Evolutionary conservation across 2,329 filamentous ascomycete genomes (phyloP), one percentile per base, ranked within the genome.

Genomic region (Juglanconis juglandina): DNA sequence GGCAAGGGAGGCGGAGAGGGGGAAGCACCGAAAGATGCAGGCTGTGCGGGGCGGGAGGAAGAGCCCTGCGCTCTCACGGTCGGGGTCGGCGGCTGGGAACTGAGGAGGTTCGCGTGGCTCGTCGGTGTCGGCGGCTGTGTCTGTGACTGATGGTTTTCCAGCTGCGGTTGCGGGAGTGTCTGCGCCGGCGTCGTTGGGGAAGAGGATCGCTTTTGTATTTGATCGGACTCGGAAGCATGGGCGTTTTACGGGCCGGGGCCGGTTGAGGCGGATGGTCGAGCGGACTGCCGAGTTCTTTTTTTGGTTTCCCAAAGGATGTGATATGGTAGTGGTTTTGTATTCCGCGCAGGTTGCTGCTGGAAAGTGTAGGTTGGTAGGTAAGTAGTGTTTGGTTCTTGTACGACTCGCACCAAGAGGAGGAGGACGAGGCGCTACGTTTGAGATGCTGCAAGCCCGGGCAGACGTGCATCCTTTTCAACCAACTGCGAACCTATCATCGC

Each of bases 1-100:
- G 56, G 54, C 54, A 55, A 64, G 69, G 10, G 68, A 71, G 59
- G 66, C 66, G 9, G 66, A 70, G 58, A 30, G 60, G 32, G 63
- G 63, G 48, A 63, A 61, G 55, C 53, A 56, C 39, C 59, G 61
- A 33, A 53, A 56, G 44, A 35, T 64, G 49, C 50, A 62, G 53
- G 62, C 61, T 1, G 61, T 59, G 34, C 39, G 47, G 3, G 48
- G 24, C 6, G 53, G 41, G 53, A 53, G 41, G 41, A 54, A 55
- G 42, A 55, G 56, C 6, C 35, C 50, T 32, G 48, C 33, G 17
- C 17, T 32, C n/a, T 39, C 17, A n/a, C 34, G 53, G 39, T 47
- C 47, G 47, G 55, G 17, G 13, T 35, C 34, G 30, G 32, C 24
- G 48, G 47, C 30, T 44, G 54, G 44, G 33, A n/a, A 46, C 47